These are phyloP conservation scores for Candida silvatica DNA, from an alignment of 805 yeast genomes.

Conservation along the genomic window DNA sequence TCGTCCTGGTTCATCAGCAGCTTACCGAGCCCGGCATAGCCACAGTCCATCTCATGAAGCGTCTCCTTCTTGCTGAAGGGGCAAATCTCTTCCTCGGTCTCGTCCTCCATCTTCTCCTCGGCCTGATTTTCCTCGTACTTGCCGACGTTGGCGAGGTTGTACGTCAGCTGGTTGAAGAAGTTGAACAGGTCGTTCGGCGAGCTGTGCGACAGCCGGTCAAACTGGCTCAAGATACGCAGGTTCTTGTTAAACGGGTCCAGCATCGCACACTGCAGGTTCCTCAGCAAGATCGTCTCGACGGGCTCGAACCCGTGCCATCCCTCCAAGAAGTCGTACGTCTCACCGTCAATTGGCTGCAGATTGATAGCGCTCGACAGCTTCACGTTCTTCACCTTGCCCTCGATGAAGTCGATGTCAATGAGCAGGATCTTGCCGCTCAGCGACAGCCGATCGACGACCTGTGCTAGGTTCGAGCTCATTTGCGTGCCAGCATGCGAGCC, in stretches of 20 bases:
- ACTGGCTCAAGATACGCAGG: conserved; percentile 22
- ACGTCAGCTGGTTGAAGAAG: conserved; percentile 21
- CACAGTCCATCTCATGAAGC: conserved; percentile 11
- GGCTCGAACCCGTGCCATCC: conserved; percentile 15
- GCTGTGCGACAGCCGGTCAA: conserved; percentile 22
- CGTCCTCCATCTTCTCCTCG: conserved; percentile 1
- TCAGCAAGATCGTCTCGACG: conserved; percentile 19
- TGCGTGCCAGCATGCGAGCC: conserved; percentile 15
- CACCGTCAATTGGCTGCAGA: conserved; percentile 17
- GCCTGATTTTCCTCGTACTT: conserved; percentile 7
- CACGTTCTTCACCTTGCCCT: conserved; percentile 17
- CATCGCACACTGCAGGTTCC: conserved; percentile 21
- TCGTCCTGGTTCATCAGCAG: conserved; percentile 19
- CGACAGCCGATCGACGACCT: conserved; percentile 20
- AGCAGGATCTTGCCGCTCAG: conserved; percentile 27
- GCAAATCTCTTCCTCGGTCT: background rate
- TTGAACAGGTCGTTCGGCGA: conserved; percentile 26
- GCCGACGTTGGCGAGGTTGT: conserved; percentile 12
- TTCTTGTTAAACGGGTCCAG: conserved; percentile 26
- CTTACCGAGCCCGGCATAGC: conserved; percentile 19
- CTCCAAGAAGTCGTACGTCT: conserved; percentile 17
- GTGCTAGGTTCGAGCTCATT: conserved; percentile 2
- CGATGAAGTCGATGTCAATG: conserved; percentile 28
- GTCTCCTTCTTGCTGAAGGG: conserved; percentile 5
- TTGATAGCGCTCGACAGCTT: conserved; percentile 24